Conservation (phyloP, 805 yeast species). For the Wilhelminamyces savonicus region DNA sequence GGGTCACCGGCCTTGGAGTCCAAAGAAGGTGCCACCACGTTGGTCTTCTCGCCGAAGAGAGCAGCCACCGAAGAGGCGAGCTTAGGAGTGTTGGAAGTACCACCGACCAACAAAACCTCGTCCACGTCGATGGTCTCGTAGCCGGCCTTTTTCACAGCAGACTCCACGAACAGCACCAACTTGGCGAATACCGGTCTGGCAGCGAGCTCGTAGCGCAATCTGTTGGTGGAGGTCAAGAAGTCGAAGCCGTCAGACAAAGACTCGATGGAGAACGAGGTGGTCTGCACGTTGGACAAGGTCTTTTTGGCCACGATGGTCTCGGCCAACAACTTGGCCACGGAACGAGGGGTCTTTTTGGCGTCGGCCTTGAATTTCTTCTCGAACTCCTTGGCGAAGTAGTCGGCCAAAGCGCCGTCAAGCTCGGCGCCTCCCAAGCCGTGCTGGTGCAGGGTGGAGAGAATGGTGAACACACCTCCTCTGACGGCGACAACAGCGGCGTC, state of each 20-base stretch:
- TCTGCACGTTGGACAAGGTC: constrained; percentile 83
- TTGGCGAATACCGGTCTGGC: constrained; percentile 72
- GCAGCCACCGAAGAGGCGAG: constrained; percentile 67
- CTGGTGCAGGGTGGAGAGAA: constrained; percentile 80
- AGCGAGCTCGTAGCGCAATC: constrained; percentile 86
- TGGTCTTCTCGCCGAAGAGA: constrained; percentile 76
- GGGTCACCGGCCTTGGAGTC: constrained; percentile 82
- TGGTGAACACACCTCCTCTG: constrained; percentile 90
- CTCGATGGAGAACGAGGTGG: constrained; percentile 90
- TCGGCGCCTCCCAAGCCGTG: constrained; percentile 80
- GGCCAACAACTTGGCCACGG: constrained; percentile 80
- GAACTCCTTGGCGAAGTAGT: constrained; percentile 87
- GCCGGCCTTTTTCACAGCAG: constrained; percentile 73
- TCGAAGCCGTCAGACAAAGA: constrained; percentile 91
- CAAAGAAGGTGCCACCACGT: constrained; percentile 66
- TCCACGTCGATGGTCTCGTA: constrained; percentile 81
- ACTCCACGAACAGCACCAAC: constrained; percentile 71
- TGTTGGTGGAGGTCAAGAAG: constrained; percentile 87
- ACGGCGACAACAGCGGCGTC: constrained; percentile 92
- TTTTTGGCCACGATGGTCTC: constrained; percentile 82
- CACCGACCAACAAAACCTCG: constrained; percentile 90
- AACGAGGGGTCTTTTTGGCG: constrained; percentile 75
- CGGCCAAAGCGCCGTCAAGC: constrained; percentile 74
- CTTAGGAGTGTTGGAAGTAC: constrained; percentile 89
- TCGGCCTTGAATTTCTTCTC: constrained; percentile 79